Conservation (phyloP, 768 basidiomycete genomes). For the button mushroom (Agaricus bisporus) region DNA sequence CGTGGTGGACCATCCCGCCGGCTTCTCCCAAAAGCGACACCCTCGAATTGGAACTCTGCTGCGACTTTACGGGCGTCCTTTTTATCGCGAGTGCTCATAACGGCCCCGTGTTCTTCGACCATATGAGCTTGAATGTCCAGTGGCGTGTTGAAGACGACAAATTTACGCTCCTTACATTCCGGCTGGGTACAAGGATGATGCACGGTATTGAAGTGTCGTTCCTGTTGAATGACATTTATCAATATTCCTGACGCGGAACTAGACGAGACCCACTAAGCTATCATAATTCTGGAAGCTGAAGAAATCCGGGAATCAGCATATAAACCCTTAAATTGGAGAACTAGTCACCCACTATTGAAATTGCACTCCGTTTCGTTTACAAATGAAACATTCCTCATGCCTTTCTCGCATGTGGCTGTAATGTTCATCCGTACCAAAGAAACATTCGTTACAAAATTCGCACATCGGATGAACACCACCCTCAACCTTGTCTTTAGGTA, state of each 20-base stretch:
- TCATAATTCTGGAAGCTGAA: slow-evolving; percentile 73
- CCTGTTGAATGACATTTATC: slow-evolving; percentile 31
- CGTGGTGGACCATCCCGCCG: slow-evolving; percentile 32
- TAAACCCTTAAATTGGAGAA: neutral
- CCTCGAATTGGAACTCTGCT: slow-evolving; percentile 64
- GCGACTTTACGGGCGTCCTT: slow-evolving; percentile 64
- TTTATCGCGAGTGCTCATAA: slow-evolving; percentile 65
- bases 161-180: slow-evolving; percentile 78
- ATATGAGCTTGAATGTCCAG: slow-evolving; percentile 91
- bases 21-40: slow-evolving; percentile 27
- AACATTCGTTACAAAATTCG: slow-evolving; percentile 88
- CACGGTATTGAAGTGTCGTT: slow-evolving; percentile 65
- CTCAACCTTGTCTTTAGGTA: slow-evolving; percentile 52
- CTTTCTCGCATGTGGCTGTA: slow-evolving; percentile 87
- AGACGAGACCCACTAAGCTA: slow-evolving; percentile 46
- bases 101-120: slow-evolving; percentile 75
- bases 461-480: slow-evolving; percentile 76
- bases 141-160: slow-evolving; percentile 86
- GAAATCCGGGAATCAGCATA: neutral
- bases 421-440: slow-evolving; percentile 91
- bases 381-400: slow-evolving; percentile 97
- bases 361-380: slow-evolving; percentile 72
- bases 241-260: neutral
- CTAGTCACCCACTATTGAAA: slow-evolving; percentile 74
- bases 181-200: slow-evolving; percentile 78